These are phyloP conservation scores for Cymbopogon flexuosus DNA, from an alignment of 202 grass and related monocot genomes.

Conservation along the genomic window DNA sequence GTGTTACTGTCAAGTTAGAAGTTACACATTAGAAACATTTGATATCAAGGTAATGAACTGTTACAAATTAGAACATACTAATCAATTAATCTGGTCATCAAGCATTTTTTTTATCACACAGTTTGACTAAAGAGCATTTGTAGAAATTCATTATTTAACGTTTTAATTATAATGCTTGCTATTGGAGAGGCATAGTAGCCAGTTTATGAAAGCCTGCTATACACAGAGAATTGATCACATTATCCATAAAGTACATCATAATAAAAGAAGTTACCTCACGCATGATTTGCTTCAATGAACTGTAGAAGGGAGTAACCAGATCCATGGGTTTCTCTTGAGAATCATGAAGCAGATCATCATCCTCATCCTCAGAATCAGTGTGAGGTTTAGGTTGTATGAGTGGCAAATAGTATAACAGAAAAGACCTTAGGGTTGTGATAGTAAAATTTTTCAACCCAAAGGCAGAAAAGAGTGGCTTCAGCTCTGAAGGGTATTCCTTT, in stretches of 20 bases:
- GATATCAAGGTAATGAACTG: slow-evolving; percentile 10
- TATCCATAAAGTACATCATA: slow-evolving; percentile 3
- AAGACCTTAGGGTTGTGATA: slow-evolving; percentile 77
- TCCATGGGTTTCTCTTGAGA: slow-evolving; percentile 46
- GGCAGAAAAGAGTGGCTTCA: slow-evolving; percentile 78
- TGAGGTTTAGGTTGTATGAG: slow-evolving; percentile 62
- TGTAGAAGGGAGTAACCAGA: slow-evolving; percentile 79
- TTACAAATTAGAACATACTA: background rate
- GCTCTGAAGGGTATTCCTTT: slow-evolving; percentile 76
- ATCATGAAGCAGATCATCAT: slow-evolving; percentile 49
- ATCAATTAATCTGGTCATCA: background rate
- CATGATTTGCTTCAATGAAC: slow-evolving; percentile 84
- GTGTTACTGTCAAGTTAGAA: background rate
- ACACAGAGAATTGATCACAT: background rate
- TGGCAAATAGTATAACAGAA: slow-evolving; percentile 91
- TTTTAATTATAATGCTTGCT: background rate
- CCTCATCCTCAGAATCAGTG: slow-evolving; percentile 56
- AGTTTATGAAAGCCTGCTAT: background rate
- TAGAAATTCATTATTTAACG: background rate
- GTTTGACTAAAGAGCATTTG: slow-evolving; percentile 8
- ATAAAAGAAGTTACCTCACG: slow-evolving; percentile 53
- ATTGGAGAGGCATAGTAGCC: background rate
- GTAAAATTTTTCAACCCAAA: slow-evolving; percentile 64
- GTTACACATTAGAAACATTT: background rate
- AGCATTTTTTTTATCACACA: background rate